These are phyloP conservation scores for Leucocoprinus leucothites DNA, from an alignment of 768 basidiomycete genomes.

Conservation along the genomic window DNA sequence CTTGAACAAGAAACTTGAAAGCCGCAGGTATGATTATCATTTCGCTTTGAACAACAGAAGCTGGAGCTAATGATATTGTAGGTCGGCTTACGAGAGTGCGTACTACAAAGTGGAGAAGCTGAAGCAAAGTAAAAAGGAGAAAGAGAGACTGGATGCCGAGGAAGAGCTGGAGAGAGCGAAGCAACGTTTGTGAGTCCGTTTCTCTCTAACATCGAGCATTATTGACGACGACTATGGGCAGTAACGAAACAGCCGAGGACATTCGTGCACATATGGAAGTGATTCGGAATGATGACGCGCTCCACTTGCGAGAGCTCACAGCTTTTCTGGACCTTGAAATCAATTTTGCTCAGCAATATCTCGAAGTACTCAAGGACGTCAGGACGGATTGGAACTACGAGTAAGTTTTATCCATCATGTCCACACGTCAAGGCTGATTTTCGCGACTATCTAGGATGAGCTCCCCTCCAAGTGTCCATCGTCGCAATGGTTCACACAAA, in stretches of 20 bases:
- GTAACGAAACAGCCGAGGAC: conserved; percentile 86
- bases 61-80: conserved; percentile 23
- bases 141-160: conserved; percentile 74
- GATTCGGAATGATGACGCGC: conserved; percentile 77
- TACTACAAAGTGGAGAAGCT: conserved; percentile 64
- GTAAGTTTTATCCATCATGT: conserved; percentile 34
- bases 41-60: not conserved
- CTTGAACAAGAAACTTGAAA: conserved; percentile 84
- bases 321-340: conserved; percentile 71
- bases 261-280: conserved; percentile 75
- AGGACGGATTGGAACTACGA: conserved; percentile 64
- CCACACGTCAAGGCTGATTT: not conserved
- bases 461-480: not conserved
- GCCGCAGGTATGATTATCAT: conserved; percentile 56
- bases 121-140: conserved; percentile 75
- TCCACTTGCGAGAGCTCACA: conserved; percentile 69
- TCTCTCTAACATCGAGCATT: not conserved
- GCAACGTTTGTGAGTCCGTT: conserved; percentile 60
- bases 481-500: not conserved
- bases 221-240: conserved; percentile 25
- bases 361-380: conserved; percentile 70
- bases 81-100: conserved; percentile 78
- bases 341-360: conserved; percentile 69
- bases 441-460: not conserved
- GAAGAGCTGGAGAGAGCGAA: conserved; percentile 74